Base-by-base conservation (phyloP, 495 filamentous ascomycete genomes). In the Penicillium turbatum region DNA sequence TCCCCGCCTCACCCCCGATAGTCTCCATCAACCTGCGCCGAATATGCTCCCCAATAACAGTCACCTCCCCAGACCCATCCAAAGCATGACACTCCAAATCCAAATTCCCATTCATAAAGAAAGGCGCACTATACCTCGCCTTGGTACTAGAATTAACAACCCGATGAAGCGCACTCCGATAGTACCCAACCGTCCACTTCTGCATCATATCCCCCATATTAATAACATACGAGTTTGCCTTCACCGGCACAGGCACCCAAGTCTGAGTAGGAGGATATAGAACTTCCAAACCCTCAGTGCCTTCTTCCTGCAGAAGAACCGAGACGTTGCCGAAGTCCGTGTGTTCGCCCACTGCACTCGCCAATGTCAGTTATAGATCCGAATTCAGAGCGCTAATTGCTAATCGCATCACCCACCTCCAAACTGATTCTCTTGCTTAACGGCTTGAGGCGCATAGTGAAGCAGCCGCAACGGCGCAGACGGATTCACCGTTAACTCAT, bases 241-340 rank as follows among this genome's bases (percentile, higher is more conserved):
- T 26, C 6, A 60, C 41, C 12, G 51, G 55, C 13, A 67, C 64
- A 6, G 50, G 29, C 16, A 64, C 53, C 63, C 63, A 66, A 31
- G 13, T 44, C 27, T 19, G 29, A 1, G 52, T 58, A 8, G 45
- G 31, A 12, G 49, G 40, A 36, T 53, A 37, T 17, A 21, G 16
- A 15, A 57, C 56, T 38, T 65, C 50, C 2, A 63, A 36, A 2
- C 60, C 59, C 3, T 52, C 41, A 0, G 45, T 55, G 7, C 55
- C 59, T 35, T 40, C 17, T 17, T 62, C 68, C 26, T 67, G 70
- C 27, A 75, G 65, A 1, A 74, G 55, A 40, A 70, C 50, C 8
- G 65, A 72, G 32, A 72, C 62, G 46, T 64, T 67, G 17, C 65
- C 59, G 51, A 69, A 69, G 34, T 72, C 69, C 5, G 60, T 70